Conservation (phyloP, 139 green algal genomes). For the Chlorella ohadii region DNA sequence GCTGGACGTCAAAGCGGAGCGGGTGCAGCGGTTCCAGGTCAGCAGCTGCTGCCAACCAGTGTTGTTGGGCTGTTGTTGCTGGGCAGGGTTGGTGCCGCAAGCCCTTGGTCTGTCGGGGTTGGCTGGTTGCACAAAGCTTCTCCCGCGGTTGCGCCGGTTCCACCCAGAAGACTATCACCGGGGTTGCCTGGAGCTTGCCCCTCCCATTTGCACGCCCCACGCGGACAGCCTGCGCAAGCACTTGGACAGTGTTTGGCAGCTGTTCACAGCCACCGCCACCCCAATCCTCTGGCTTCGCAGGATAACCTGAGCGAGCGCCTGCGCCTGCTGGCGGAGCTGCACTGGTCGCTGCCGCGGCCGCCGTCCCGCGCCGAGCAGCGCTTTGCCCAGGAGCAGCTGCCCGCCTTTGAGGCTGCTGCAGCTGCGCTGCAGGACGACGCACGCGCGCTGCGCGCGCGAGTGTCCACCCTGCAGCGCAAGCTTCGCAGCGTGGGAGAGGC, state of each 20-base stretch:
- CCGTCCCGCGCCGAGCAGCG: constrained; percentile 56
- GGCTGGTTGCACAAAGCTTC: no score
- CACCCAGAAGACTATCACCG: no score
- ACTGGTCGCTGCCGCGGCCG: constrained; percentile 65
- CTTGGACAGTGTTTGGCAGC: no score
- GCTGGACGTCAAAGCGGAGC: constrained; percentile 6
- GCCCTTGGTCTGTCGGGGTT: no score
- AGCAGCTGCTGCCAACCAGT: neutral
- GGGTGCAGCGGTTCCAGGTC: constrained; percentile 7
- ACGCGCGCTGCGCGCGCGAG: constrained; percentile 19
- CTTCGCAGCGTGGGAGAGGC: constrained; percentile 7
- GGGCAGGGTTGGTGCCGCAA: no score
- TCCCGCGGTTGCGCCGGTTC: no score
- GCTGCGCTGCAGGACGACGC: constrained; percentile 25
- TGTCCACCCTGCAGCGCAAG: constrained; percentile 14
- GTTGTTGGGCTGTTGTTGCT: no score
- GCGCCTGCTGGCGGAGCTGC: constrained; percentile 65
- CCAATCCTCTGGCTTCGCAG: neutral
- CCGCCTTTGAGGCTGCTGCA: constrained; percentile 34
- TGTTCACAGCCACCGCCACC: no score
- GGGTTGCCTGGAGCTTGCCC: no score
- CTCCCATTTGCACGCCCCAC: no score
- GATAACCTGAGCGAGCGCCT: constrained; percentile 40
- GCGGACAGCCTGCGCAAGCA: no score
- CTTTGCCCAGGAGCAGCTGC: constrained; percentile 43